phyloP scores from a whole-genome alignment of 331 rosid species.

The Quercus phellos region DNA sequence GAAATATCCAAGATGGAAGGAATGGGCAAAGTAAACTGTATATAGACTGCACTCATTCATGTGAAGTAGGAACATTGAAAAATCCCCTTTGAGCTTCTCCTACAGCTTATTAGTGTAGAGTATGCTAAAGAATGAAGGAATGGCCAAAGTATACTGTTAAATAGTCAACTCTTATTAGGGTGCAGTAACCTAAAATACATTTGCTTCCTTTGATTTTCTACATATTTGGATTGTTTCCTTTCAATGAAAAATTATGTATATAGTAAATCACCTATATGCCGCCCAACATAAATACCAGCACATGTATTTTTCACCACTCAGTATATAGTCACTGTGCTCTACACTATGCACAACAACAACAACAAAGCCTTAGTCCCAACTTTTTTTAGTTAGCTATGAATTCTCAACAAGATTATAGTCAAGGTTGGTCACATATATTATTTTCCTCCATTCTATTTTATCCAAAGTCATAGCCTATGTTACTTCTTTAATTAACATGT shows the following conservation, averaged over 20 bases:
- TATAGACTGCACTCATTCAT: not conserved
- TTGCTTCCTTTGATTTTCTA: not conserved
- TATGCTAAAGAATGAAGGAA: not conserved
- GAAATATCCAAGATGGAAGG: not conserved
- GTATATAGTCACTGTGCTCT: not conserved
- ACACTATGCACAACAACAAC: not conserved
- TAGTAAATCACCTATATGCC: not conserved
- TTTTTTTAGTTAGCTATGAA: too few relatives aligned
- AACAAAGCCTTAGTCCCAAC: too few relatives aligned
- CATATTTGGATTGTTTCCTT: not conserved
- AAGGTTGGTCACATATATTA: too few relatives aligned
- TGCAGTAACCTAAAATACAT: not conserved
- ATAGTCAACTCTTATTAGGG: not conserved
- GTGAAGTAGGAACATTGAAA: not conserved
- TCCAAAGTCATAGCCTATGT: too few relatives aligned
- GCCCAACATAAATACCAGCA: not conserved
- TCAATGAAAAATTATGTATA: not conserved
- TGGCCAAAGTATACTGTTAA: not conserved
- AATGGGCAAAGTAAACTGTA: not conserved
- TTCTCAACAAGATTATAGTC: too few relatives aligned
- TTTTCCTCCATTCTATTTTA: too few relatives aligned
- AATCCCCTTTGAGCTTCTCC: not conserved
- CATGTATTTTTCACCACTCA: not conserved
- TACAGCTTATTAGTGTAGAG: not conserved
- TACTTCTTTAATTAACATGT: too few relatives aligned